These are phyloP conservation scores for Schizosaccharomyces pombe DNA, from an alignment of 805 yeast genomes.

Conservation along the genomic window DNA sequence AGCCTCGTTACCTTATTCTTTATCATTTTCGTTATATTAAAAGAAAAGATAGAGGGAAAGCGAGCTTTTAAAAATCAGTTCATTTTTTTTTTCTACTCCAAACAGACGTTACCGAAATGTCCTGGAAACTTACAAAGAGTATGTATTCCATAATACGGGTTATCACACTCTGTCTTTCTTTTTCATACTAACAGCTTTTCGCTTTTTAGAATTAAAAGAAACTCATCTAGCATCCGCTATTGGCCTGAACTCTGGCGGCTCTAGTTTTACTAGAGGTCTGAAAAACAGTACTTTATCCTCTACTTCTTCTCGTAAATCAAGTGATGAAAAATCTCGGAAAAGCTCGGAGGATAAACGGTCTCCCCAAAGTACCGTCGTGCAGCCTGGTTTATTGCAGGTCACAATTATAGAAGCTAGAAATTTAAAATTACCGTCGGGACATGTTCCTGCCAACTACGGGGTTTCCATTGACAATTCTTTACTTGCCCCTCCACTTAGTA, in stretches of 20 bases:
- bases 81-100: too few species aligned
- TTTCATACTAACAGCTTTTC: neutral
- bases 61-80: too few species aligned
- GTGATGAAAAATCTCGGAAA: slow-evolving; percentile 5
- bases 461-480: neutral
- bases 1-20: too few species aligned
- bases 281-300: neutral
- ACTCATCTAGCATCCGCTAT: slow-evolving; percentile 17
- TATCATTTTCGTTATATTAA: too few species aligned
- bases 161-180: neutral
- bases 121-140: slow-evolving; percentile 28
- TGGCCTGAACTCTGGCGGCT: slow-evolving; percentile 5
- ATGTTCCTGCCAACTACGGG: slow-evolving; percentile 6
- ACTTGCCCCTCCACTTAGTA: neutral
- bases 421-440: slow-evolving; percentile 32
- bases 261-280: neutral
- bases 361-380: slow-evolving; percentile 12
- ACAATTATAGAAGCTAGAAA: slow-evolving; percentile 50
- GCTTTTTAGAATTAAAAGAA: slow-evolving; percentile 18
- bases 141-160: slow-evolving; percentile 6
- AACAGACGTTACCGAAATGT: too few species aligned
- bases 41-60: too few species aligned
- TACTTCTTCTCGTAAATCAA: neutral
- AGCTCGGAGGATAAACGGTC: slow-evolving; percentile 7
- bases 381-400: slow-evolving; percentile 56